Conservation (phyloP, 306 rosid species). For the Vachellia collinsii region DNA sequence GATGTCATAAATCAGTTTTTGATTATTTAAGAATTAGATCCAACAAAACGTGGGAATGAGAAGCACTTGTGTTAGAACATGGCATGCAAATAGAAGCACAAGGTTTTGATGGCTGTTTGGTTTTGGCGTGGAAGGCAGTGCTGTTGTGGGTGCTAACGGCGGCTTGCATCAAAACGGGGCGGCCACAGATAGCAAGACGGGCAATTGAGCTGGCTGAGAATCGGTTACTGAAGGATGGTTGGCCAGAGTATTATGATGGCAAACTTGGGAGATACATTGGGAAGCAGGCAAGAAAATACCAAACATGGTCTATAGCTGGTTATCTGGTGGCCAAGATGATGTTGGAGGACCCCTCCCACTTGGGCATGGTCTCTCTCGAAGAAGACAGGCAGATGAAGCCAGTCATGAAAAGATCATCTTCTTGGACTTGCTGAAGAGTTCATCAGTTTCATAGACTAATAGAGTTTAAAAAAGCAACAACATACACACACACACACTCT, state of each 20-base stretch:
- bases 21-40: no score
- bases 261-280: constrained; percentile 81
- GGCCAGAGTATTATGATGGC: constrained; percentile 95
- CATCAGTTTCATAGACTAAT: constrained; percentile 16
- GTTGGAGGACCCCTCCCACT: constrained; percentile 90
- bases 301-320: constrained; percentile 90
- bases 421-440: constrained; percentile 71
- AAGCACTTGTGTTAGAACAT: neutral
- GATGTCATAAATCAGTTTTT: no score
- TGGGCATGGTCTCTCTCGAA: constrained; percentile 89
- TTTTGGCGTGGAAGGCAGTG: constrained; percentile 50
- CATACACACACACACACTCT: constrained; percentile 11
- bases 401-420: constrained; percentile 69
- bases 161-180: constrained; percentile 86
- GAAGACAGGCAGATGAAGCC: constrained; percentile 91
- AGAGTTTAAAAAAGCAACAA: no score
- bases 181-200: constrained; percentile 82
- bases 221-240: constrained; percentile 78
- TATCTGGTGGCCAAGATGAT: constrained; percentile 91
- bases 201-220: constrained; percentile 86
- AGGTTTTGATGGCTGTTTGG: constrained; percentile 13
- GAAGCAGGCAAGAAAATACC: constrained; percentile 86
- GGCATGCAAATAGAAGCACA: neutral
- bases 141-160: constrained; percentile 87
- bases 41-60: no score